Evolutionary conservation across 257 asterid genomes (phyloP).

Genomic region (Solanum habrochaites): DNA sequence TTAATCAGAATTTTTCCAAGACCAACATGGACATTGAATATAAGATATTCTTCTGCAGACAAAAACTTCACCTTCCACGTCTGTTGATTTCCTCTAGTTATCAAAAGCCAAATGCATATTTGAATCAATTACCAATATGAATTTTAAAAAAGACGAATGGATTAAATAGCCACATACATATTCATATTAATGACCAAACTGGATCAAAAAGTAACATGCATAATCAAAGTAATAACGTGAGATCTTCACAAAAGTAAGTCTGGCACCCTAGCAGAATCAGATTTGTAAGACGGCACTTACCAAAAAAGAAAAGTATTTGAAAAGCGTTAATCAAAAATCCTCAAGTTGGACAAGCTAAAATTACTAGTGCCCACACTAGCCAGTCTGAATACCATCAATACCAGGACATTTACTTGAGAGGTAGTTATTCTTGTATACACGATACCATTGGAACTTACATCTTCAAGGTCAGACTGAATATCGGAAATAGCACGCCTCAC

Average conservation of each 20-base stretch:
- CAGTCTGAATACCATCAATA: neutral
- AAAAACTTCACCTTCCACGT: neutral
- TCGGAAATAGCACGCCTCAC: slow-evolving; percentile 36
- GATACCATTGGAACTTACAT: slow-evolving; percentile 4
- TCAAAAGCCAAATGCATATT: neutral
- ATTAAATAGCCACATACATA: neutral
- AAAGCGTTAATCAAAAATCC: neutral
- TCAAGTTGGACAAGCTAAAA: neutral
- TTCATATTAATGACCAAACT: neutral
- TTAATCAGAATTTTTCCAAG: neutral
- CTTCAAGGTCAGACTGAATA: slow-evolving; percentile 24
- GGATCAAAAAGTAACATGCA: neutral
- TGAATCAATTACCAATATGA: neutral
- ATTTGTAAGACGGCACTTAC: neutral
- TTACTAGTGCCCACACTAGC: neutral
- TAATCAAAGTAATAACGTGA: neutral
- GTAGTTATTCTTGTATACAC: neutral
- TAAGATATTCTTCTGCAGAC: neutral
- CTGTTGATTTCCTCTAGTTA: neutral
- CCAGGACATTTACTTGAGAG: neutral
- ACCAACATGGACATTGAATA: neutral
- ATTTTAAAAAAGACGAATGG: neutral
- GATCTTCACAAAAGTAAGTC: neutral
- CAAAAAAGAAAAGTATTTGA: neutral
- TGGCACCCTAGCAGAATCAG: neutral